Conservation (phyloP, 2,329 filamentous ascomycete species). For the Didymella arachidicola region DNA sequence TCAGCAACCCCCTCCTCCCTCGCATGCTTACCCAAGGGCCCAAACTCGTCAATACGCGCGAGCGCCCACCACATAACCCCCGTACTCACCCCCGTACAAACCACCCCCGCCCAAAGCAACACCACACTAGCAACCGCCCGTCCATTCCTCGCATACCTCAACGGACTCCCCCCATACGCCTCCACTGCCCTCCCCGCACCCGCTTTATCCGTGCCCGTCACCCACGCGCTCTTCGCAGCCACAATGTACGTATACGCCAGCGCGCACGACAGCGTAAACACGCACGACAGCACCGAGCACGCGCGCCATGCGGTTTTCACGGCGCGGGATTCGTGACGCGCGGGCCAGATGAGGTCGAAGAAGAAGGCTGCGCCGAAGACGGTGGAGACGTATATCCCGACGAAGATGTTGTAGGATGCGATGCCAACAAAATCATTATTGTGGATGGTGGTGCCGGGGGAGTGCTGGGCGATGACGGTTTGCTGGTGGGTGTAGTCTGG, state of each 20-base stretch:
- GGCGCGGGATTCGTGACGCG: constrained; percentile 57
- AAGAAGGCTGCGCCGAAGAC: constrained; percentile 68
- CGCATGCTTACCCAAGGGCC: constrained; percentile 52
- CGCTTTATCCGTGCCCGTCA: constrained; percentile 52
- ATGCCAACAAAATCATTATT: constrained; percentile 65
- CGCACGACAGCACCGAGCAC: constrained; percentile 58
- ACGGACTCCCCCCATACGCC: constrained; percentile 48
- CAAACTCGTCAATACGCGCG: constrained; percentile 49
- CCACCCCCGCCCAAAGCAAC: constrained; percentile 62
- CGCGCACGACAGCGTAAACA: constrained; percentile 58
- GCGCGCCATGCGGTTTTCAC: constrained; percentile 65
- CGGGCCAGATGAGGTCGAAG: constrained; percentile 69
- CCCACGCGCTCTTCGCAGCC: constrained; percentile 55
- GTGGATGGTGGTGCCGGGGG: constrained; percentile 55
- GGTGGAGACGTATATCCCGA: constrained; percentile 64
- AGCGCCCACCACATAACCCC: constrained; percentile 51
- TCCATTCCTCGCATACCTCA: constrained; percentile 59
- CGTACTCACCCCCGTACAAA: constrained; percentile 57
- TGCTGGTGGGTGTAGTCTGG: constrained; percentile 65
- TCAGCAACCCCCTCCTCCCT: constrained; percentile 25
- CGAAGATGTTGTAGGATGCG: constrained; percentile 66
- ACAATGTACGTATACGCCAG: constrained; percentile 62
- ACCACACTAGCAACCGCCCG: constrained; percentile 61
- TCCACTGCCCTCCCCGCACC: constrained; percentile 46
- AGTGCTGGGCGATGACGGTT: constrained; percentile 54